Evolutionary conservation across 768 basidiomycete genomes (phyloP), one percentile per base, ranked within the genome.

Genomic region (Pholiota microspora): DNA sequence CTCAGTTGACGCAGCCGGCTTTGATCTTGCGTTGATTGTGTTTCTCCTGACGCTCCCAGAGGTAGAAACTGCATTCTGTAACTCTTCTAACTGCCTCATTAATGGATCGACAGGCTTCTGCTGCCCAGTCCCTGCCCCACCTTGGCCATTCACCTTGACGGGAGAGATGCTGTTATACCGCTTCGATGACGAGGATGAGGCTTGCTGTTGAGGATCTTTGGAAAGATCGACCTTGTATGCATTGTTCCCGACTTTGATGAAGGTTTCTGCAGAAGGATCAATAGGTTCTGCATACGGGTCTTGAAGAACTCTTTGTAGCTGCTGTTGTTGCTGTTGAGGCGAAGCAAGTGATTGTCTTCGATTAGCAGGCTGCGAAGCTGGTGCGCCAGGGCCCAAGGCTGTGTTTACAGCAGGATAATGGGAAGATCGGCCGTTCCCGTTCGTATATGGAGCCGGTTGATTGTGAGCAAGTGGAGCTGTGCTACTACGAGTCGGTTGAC

Each of bases 211-310:
- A n/a, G 88, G 88, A 60, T 89, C 86, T 60, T 75, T 80, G 45
- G 66, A 73, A 15, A 80, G 77, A 67, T 90, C 85, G 7, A 87
- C 88, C 42, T 75, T 79, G 68, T 87, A 92, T 1, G 85, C 76
- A 47, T 81, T 80, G 28, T 74, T 71, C 1, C 89, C 91, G 16
- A 91, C 81, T 65, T 82, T 85, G 66, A 91, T 84, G 66, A 78
- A 89, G 3, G 82, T 85, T 59, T 84, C 78, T 9, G 83, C 78
- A 3, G 71, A 81, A 6, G 86, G 86, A 62, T 85, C 85, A 31
- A 86, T 79, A 0, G 83, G 75, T 59, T 87, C 85, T 8, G 78
- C 78, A 21, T 75, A 70, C 21, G 79, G 77, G 63, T 84, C 83
- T 51, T 75, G 72, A 2, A 71, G 63, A n/a, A 72, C 69, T 42